Conservation (phyloP, 768 basidiomycete genomes). For the Lyophyllum semitale region DNA sequence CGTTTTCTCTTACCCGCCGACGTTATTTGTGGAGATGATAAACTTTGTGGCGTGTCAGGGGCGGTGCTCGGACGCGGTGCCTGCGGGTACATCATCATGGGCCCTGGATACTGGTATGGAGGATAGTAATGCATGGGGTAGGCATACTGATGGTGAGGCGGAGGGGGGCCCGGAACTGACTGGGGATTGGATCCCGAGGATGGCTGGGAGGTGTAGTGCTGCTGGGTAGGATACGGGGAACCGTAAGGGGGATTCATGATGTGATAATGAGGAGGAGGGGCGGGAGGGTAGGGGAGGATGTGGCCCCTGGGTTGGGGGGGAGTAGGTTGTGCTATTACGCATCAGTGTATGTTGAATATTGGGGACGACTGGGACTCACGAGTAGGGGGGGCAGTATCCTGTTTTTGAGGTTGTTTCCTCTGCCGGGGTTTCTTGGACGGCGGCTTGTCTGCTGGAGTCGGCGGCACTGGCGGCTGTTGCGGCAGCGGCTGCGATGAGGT, state of each 20-base stretch:
- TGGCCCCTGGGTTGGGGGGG: constrained; percentile 35
- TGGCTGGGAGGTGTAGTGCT: constrained; percentile 26
- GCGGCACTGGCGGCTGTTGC: constrained; percentile 46
- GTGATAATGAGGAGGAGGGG: constrained; percentile 52
- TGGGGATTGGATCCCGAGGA: constrained; percentile 36
- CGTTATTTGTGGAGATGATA: constrained; percentile 33
- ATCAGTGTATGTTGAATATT: constrained; percentile 23
- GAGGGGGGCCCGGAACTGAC: constrained; percentile 38
- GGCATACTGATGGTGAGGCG: constrained; percentile 50
- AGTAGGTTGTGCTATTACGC: constrained; percentile 21
- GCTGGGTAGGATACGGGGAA: constrained; percentile 41
- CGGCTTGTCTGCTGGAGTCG: constrained; percentile 43
- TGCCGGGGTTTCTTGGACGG: constrained; percentile 56
- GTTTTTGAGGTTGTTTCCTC: constrained; percentile 37
- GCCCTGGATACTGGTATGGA: constrained; percentile 68
- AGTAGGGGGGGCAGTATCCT: constrained; percentile 12
- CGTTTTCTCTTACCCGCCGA: constrained; percentile 66
- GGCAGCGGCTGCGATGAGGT: constrained; percentile 43
- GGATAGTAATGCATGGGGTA: constrained; percentile 57
- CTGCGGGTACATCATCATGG: constrained; percentile 69
- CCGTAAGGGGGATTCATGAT: constrained; percentile 77
- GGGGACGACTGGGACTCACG: constrained; percentile 17
- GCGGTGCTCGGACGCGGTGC: constrained; percentile 38
- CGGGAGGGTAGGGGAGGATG: constrained; percentile 47
- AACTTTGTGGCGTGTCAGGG: constrained; percentile 36